Evolutionary conservation across 345 rosid species (phyloP).

Genomic region (Excoecaria cochinchinensis): DNA sequence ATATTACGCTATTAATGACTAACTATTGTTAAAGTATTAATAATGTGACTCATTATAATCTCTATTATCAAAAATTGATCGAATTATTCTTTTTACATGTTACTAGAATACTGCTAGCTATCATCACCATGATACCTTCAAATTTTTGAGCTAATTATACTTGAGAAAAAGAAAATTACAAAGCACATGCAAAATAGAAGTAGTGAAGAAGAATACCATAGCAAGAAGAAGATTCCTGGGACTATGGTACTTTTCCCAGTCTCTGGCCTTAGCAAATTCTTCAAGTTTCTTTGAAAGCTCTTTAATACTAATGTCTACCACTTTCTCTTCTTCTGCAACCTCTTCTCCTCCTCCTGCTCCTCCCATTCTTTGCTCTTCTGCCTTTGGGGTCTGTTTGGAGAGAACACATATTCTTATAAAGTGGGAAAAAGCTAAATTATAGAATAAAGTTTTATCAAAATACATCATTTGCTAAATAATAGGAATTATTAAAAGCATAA

Average conservation of each 20-base stretch:
- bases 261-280: slow-evolving; percentile 48
- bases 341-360: slow-evolving; percentile 25
- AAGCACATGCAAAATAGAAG: background rate
- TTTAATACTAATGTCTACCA: slow-evolving; percentile 38
- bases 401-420: slow-evolving; percentile 21
- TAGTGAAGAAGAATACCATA: slow-evolving; percentile 30
- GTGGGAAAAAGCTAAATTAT: background rate
- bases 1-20: too few species aligned
- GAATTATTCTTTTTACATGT: too few species aligned
- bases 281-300: slow-evolving; percentile 44
- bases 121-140: too few species aligned
- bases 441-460: background rate
- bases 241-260: slow-evolving; percentile 45
- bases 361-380: slow-evolving; percentile 13
- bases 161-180: too few species aligned
- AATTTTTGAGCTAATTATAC: too few species aligned
- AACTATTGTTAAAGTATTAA: too few species aligned
- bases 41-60: too few species aligned
- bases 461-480: too few species aligned
- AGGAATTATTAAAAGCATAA: background rate
- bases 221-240: slow-evolving; percentile 57
- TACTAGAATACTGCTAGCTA: too few species aligned
- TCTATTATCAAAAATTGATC: too few species aligned
- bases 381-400: background rate
- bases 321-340: slow-evolving; percentile 20